These are phyloP conservation scores for Corynespora cassiicola DNA, from an alignment of 2,329 filamentous ascomycete genomes.

Conservation along the genomic window DNA sequence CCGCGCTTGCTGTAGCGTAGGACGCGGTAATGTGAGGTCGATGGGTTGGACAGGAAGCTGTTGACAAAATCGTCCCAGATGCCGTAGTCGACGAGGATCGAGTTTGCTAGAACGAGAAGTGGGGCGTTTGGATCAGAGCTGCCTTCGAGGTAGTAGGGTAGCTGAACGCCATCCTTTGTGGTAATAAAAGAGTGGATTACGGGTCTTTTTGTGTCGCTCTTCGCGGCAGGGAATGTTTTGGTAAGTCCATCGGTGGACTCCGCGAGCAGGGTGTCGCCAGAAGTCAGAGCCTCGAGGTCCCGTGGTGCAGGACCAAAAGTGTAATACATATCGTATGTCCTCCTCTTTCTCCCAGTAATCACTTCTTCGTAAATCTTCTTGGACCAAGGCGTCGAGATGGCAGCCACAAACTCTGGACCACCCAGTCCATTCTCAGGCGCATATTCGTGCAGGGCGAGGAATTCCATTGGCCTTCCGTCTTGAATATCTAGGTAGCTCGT, in stretches of 20 bases:
- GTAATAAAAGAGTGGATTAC: conserved; percentile 72
- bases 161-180: conserved; percentile 69
- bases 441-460: conserved; percentile 75
- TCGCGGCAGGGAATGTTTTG: conserved; percentile 58
- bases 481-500: conserved; percentile 64
- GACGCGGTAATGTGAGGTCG: conserved; percentile 70
- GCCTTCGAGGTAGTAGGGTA: conserved; percentile 80
- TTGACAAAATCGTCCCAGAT: conserved; percentile 82
- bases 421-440: conserved; percentile 69
- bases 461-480: conserved; percentile 57
- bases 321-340: conserved; percentile 76
- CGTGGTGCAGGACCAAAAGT: conserved; percentile 78
- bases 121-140: conserved; percentile 71
- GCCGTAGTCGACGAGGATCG: conserved; percentile 75
- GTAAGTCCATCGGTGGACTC: conserved; percentile 62
- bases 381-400: conserved; percentile 68
- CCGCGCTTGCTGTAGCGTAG: conserved; percentile 81
- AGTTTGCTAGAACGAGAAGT: conserved; percentile 78
- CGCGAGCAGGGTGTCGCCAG: conserved; percentile 55
- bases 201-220: conserved; percentile 44
- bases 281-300: conserved; percentile 66
- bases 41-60: conserved; percentile 62
- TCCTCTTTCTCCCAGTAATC: conserved; percentile 63
- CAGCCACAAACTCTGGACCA: conserved; percentile 68
- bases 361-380: conserved; percentile 65